Conservation (phyloP, 805 yeast genomes). For the Kregervanrija fluxuum region DNA sequence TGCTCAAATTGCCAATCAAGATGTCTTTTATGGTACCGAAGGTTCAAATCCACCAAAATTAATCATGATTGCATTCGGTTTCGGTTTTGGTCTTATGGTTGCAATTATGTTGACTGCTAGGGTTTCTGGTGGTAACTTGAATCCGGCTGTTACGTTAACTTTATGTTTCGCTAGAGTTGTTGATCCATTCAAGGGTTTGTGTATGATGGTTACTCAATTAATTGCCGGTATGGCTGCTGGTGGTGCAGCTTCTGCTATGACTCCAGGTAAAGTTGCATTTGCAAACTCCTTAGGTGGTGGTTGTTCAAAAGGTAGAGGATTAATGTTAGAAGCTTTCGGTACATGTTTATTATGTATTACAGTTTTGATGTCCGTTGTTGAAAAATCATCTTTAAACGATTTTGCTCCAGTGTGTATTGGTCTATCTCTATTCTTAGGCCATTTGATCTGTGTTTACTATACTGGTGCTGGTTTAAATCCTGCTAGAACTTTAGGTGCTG, state of each 20-base stretch:
- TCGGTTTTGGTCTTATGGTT: conserved; percentile 79
- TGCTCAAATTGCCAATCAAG: conserved; percentile 70
- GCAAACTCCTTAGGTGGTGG: conserved; percentile 70
- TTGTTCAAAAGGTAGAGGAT: conserved; percentile 64
- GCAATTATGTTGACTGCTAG: conserved; percentile 62
- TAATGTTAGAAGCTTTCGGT: conserved; percentile 77
- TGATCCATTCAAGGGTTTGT: conserved; percentile 60
- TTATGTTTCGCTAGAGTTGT: conserved; percentile 67
- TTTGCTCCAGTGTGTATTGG: conserved; percentile 84
- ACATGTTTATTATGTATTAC: conserved; percentile 67
- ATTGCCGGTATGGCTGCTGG: conserved; percentile 90
- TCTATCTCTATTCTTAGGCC: conserved; percentile 72
- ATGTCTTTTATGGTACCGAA: conserved; percentile 21
- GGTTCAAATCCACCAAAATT: conserved; percentile 52
- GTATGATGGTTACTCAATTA: conserved; percentile 63
- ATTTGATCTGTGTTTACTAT: conserved; percentile 71
- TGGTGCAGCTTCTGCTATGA: conserved; percentile 78
- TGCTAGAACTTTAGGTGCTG: conserved; percentile 82
- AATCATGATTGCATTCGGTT: conserved; percentile 77
- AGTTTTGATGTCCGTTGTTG: conserved; percentile 78
- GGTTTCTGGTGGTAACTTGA: conserved; percentile 83
- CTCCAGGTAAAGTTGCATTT: conserved; percentile 71
- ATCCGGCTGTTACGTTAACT: conserved; percentile 80
- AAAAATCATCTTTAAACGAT: conserved; percentile 66
- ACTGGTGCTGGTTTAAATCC: conserved; percentile 93